Evolutionary conservation across 2,329 filamentous ascomycete genomes (phyloP), one percentile per base, ranked within the genome.

Genomic region (Pezicula rhizophila): DNA sequence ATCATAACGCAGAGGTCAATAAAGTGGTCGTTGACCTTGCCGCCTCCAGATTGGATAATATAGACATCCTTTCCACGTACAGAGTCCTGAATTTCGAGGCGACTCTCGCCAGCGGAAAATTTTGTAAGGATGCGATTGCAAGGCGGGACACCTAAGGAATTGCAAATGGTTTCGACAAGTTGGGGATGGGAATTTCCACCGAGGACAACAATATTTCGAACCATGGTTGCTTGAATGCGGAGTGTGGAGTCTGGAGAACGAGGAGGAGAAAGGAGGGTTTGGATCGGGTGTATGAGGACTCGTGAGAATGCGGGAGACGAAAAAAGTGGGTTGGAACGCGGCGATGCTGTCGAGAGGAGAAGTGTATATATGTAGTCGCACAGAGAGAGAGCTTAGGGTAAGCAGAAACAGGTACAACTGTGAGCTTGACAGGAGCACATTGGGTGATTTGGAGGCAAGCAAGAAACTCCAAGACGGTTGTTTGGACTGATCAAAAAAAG

Each of bases 21-120:
- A 57, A 99, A 82, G 71, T 95, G 84, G 71, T 99, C 93, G 67
- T 99, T 99, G 71, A 96, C 89, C 62, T 87, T 87, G 55, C 89
- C 90, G 59, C 89, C 89, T 59, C 89, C 90, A 38, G 89, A 93
- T 70, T 97, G 92, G 63, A 99, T 89, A 66, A 97, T 96, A 73
- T 95, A 99, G 67, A 96, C 93, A 81, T 99, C 93, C 69, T 99
- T 99, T 60, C 89, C 93, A 60, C 93, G 87, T 45, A 99, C 93
- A 12, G 90, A 96, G 70, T 99, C 93, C 67, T 91, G 80, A 64
- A 99, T 95, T 70, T 97, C 93, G 55, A 95, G 92, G 48, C 92
- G 84, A 58, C 88, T 95, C 74, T 97, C 93, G 58, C 93, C 93
- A 46, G 93, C 89, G 28, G 90, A 89, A 74, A 99, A 99, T 72